Percentiles rank a stretch among this genome's conserved stretches.
Conservation (phyloP, 2,329 filamentous ascomycete genomes). For the Cercospora sp. region DNA sequence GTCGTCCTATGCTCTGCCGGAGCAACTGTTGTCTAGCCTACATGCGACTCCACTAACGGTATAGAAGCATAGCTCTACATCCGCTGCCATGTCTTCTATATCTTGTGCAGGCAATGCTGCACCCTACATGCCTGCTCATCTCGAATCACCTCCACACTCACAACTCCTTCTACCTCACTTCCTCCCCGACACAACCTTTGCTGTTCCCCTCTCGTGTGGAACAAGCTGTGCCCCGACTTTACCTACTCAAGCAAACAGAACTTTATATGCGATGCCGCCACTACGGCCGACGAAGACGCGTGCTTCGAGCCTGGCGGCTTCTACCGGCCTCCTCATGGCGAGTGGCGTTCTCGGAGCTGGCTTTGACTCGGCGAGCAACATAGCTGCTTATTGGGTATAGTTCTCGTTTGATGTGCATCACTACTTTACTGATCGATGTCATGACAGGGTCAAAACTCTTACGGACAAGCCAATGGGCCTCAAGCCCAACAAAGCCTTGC, state of each 20-base stretch:
- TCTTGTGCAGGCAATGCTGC: conserved; percentile 1
- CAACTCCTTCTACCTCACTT: not conserved
- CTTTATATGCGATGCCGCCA: conserved; percentile 18
- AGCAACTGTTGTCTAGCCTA: conserved; percentile 22
- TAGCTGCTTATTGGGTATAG: conserved; percentile 19
- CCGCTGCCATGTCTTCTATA: conserved; percentile 3
- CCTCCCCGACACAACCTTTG: not conserved
- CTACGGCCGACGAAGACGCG: conserved; percentile 16
- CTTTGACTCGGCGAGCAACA: conserved; percentile 17
- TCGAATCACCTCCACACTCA: conserved; percentile 7
- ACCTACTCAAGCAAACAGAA: not conserved
- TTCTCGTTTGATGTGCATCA: not conserved
- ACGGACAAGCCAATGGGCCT: conserved; percentile 46
- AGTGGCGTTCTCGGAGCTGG: conserved; percentile 19
- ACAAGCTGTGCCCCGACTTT: not conserved
- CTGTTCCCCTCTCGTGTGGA: not conserved
- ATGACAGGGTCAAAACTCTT: conserved; percentile 59
- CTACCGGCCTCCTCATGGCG: conserved; percentile 22
- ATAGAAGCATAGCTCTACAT: not conserved
- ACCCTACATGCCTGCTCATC: conserved; percentile 10
- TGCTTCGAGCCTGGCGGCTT: conserved; percentile 18
- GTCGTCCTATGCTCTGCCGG: not conserved
- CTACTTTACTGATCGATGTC: not conserved
- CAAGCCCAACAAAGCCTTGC: conserved; percentile 57
- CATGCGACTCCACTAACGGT: conserved; percentile 4